A percentile compares a stretch with the other conserved stretches of the same genome.
Evolutionary conservation across 805 yeast genomes (phyloP).

Genomic region (Debaryomyces castellii): DNA sequence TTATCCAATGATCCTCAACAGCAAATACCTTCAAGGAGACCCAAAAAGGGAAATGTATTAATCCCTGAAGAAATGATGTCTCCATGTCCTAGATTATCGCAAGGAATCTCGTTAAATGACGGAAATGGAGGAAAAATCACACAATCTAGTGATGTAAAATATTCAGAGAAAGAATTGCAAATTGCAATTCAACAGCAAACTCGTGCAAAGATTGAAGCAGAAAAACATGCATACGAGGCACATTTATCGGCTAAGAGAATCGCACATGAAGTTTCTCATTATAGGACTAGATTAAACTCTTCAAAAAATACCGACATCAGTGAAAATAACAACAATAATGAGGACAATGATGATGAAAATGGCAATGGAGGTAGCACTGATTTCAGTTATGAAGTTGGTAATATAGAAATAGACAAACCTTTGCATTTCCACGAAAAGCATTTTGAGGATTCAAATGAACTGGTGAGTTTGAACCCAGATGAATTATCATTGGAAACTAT

Average conservation of each 20-base stretch:
- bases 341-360: not conserved
- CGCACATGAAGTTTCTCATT: slow-evolving; percentile 61
- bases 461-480: slow-evolving; percentile 9
- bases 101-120: slow-evolving; percentile 60
- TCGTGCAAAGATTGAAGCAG: slow-evolving; percentile 56
- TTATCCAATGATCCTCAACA: slow-evolving; percentile 75
- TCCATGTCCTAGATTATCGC: slow-evolving; percentile 60
- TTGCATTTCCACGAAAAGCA: slow-evolving; percentile 59
- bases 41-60: slow-evolving; percentile 51
- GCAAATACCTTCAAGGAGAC: slow-evolving; percentile 58
- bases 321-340: slow-evolving; percentile 9
- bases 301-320: slow-evolving; percentile 6
- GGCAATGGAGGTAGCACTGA: not conserved
- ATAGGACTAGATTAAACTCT: slow-evolving; percentile 21
- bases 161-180: slow-evolving; percentile 48
- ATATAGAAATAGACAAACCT: slow-evolving; percentile 67
- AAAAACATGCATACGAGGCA: slow-evolving; percentile 74
- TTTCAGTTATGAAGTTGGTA: slow-evolving; percentile 6
- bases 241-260: slow-evolving; percentile 68
- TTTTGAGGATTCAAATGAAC: slow-evolving; percentile 37
- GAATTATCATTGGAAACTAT: slow-evolving; percentile 45
- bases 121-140: slow-evolving; percentile 28
- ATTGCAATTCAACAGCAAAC: slow-evolving; percentile 61
- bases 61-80: slow-evolving; percentile 66
- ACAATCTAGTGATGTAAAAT: slow-evolving; percentile 16